phyloP scores from a whole-genome alignment of 768 basidiomycete genomes.

The Daedaleopsis nitida region DNA sequence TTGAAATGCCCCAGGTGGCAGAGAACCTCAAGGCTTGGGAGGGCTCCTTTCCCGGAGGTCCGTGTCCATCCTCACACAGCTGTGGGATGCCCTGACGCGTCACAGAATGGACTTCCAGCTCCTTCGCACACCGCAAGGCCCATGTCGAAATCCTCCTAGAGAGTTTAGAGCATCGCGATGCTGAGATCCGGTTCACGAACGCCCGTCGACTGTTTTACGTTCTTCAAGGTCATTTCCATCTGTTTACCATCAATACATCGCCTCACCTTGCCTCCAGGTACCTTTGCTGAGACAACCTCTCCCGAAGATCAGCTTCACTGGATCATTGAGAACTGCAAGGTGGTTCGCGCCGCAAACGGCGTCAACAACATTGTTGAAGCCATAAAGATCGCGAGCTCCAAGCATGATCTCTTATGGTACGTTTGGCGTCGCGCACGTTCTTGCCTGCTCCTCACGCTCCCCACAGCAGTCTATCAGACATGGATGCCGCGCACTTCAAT shows the following conservation, averaged over 20 bases:
- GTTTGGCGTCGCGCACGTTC: slow-evolving; percentile 3
- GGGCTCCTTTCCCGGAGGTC: slow-evolving; percentile 78
- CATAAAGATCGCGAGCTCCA: slow-evolving; percentile 85
- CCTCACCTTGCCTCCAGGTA: slow-evolving; percentile 50
- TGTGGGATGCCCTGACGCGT: slow-evolving; percentile 8
- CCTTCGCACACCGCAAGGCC: slow-evolving; percentile 60
- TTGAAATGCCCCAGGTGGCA: slow-evolving; percentile 88
- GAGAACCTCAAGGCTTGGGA: slow-evolving; percentile 90
- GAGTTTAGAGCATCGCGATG: slow-evolving; percentile 83
- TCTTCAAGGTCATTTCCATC: slow-evolving; percentile 69
- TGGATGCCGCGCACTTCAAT: slow-evolving; percentile 69
- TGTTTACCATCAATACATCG: neutral
- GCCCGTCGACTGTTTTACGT: slow-evolving; percentile 89
- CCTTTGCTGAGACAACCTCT: slow-evolving; percentile 87
- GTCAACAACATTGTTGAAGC: slow-evolving; percentile 82
- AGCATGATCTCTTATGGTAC: slow-evolving; percentile 83
- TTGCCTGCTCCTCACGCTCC: neutral
- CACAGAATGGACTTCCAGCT: slow-evolving; percentile 79
- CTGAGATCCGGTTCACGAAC: slow-evolving; percentile 83
- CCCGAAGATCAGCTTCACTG: slow-evolving; percentile 95
- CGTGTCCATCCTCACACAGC: slow-evolving; percentile 29
- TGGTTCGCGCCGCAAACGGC: slow-evolving; percentile 83
- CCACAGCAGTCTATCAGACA: slow-evolving; percentile 71
- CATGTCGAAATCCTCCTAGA: slow-evolving; percentile 84
- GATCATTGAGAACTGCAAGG: slow-evolving; percentile 92